Conservation (phyloP, 2,329 filamentous ascomycete species). For the Penicillium frequentans region DNA sequence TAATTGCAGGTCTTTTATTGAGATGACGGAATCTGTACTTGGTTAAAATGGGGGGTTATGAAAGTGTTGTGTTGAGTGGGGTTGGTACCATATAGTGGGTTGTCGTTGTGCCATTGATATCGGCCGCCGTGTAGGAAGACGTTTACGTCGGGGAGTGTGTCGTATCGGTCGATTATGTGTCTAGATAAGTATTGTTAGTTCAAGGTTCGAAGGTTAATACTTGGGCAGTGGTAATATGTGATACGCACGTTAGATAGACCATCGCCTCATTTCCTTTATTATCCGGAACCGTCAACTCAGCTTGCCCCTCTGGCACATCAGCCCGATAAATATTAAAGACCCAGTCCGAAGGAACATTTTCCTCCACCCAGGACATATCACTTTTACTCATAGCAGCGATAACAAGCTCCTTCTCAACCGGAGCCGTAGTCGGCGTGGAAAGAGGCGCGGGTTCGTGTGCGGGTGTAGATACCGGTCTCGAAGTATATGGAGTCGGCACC, state of each 20-base stretch:
- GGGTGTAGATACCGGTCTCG: neutral
- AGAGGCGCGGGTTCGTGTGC: neutral
- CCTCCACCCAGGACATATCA: slow-evolving; percentile 24
- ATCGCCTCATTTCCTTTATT: slow-evolving; percentile 53
- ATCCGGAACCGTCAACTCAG: slow-evolving; percentile 42
- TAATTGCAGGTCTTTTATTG: slow-evolving; percentile 28
- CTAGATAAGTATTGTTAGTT: slow-evolving; percentile 4
- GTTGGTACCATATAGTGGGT: slow-evolving; percentile 25
- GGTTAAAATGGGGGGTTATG: neutral
- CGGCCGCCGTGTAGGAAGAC: slow-evolving; percentile 45
- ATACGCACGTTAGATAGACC: slow-evolving; percentile 48
- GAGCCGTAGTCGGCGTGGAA: neutral
- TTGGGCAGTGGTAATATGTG: neutral
- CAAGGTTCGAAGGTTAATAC: neutral
- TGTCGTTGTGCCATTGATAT: slow-evolving; percentile 44
- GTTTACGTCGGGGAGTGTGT: slow-evolving; percentile 39
- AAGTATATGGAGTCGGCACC: neutral
- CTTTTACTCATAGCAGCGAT: slow-evolving; percentile 20
- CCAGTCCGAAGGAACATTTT: slow-evolving; percentile 16
- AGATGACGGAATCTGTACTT: slow-evolving; percentile 23
- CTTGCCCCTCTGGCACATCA: slow-evolving; percentile 34
- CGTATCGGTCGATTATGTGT: slow-evolving; percentile 32
- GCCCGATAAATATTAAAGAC: slow-evolving; percentile 41
- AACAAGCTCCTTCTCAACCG: slow-evolving; percentile 15
- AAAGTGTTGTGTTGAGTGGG: neutral